These are phyloP conservation scores for Carex cristatella DNA, from an alignment of 176 grass and related monocot genomes.

Conservation along the genomic window DNA sequence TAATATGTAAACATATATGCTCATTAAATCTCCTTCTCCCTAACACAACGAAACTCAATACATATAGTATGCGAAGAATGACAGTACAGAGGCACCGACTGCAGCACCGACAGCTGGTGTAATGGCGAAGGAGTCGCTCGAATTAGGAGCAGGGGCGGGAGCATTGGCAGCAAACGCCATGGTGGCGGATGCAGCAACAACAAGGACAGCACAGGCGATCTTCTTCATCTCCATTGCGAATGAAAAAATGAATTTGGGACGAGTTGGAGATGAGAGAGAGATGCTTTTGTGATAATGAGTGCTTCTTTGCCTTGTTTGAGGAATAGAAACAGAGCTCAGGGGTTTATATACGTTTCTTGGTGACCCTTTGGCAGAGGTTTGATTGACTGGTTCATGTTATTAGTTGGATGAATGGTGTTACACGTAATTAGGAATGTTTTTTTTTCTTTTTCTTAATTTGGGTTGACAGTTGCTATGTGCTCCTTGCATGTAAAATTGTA, in stretches of 20 bases:
- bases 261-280: constrained; percentile 15
- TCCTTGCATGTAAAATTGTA: constrained; percentile 21
- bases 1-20: background rate
- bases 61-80: constrained; percentile 37
- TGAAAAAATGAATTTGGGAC: background rate
- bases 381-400: constrained; percentile 12
- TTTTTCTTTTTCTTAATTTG: constrained; percentile 12
- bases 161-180: constrained; percentile 18
- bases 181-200: constrained; percentile 7
- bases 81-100: constrained; percentile 25
- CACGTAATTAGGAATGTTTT: background rate
- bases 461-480: constrained; percentile 15
- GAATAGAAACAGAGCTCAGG: background rate
- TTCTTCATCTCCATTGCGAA: constrained; percentile 38
- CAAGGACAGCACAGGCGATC: constrained; percentile 25
- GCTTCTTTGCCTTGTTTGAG: constrained; percentile 20
- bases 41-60: constrained; percentile 2
- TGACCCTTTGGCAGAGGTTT: background rate
- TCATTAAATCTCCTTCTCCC: background rate
- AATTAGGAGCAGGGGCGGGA: constrained; percentile 17
- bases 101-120: constrained; percentile 30
- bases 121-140: constrained; percentile 8
- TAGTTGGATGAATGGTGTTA: constrained; percentile 8
- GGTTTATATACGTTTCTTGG: constrained; percentile 24
- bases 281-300: background rate